Base-by-base conservation (phyloP, 1,139 yeast genomes). In the Geotrichum armillariae region DNA sequence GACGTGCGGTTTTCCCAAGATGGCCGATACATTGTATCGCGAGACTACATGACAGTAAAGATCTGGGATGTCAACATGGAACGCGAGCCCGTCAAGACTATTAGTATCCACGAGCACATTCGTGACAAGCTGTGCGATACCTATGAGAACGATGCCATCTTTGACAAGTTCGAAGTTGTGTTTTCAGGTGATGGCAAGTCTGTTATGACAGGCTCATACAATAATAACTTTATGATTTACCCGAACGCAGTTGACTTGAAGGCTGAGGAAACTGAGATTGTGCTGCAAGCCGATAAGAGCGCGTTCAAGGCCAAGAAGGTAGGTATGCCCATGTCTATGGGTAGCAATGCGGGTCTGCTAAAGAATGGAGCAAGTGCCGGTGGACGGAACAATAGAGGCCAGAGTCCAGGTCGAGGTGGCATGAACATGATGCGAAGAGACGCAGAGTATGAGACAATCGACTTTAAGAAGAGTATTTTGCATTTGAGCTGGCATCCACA, bases 401-500 rank as follows among this genome's bases (percentile, higher is more conserved):
- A 4, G 8, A 56, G 59, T 20, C 60, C 60, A 2, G 55, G 57
- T 14, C 53, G 61, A 35, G 59, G 60, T 8, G 37, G 20, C 12
- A 56, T 56, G 43, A 63, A 60, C 57, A 62, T 66, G 72, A 63
- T 58, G 64, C 60, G 69, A 40, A 59, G 60, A 58, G 67, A 77
- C 53, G 70, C 79, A 61, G 95, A 86, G 63, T 82, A 85, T 67
- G 95, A 88, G 67, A 84, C 83, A 58, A 85, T 91, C 63, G 98
- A 94, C 70, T 93, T 90, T 73, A 90, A 91, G 70, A 91, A 91
- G 78, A 86, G 90, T 70, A 91, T 93, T 58, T 78, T 93, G 69
- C 98, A 93, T 72, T 77, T 90, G 69, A 90, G 98, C 66, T 93
- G 99, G 99, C 99, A 93, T 74, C 99, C 99, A 58, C 78, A 77